Evolutionary conservation across 2,329 filamentous ascomycete species (phyloP).

Genomic region (Hymenoscyphus occultus): DNA sequence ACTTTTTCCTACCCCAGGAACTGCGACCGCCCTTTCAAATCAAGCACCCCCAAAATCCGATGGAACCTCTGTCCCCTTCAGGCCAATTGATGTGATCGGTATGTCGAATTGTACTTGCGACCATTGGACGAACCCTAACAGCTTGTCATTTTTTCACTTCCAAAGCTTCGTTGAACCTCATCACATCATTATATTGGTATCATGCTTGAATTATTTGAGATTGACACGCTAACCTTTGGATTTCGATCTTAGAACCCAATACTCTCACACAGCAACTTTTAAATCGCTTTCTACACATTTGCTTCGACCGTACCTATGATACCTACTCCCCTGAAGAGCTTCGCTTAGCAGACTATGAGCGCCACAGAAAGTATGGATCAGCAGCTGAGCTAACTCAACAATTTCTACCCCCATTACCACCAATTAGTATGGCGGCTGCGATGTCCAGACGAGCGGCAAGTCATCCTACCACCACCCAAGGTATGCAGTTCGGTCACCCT

Average conservation of each 20-base stretch:
- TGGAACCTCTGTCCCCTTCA: background rate
- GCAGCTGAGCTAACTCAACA: background rate
- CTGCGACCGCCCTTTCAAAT: background rate
- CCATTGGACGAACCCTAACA: too few species aligned
- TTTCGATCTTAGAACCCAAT: conserved; percentile 1
- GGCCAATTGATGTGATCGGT: background rate
- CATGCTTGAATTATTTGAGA: background rate
- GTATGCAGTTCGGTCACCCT: background rate
- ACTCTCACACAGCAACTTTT: background rate
- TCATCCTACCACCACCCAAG: background rate
- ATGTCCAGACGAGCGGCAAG: background rate
- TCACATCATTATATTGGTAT: too few species aligned
- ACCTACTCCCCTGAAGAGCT: conserved; percentile 13
- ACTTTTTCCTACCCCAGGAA: background rate
- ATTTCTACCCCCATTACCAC: background rate
- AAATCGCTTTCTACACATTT: conserved; percentile 7
- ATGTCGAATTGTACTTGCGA: background rate
- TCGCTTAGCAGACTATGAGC: conserved; percentile 9
- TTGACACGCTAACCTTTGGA: background rate
- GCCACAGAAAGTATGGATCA: conserved; percentile 4
- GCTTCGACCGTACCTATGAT: background rate
- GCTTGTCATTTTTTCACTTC: background rate
- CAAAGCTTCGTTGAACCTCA: background rate
- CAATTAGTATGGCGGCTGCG: background rate
- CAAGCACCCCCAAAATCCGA: background rate